Evolutionary conservation across 805 yeast species (phyloP).

Genomic region (Nakazawaea anatomiae): DNA sequence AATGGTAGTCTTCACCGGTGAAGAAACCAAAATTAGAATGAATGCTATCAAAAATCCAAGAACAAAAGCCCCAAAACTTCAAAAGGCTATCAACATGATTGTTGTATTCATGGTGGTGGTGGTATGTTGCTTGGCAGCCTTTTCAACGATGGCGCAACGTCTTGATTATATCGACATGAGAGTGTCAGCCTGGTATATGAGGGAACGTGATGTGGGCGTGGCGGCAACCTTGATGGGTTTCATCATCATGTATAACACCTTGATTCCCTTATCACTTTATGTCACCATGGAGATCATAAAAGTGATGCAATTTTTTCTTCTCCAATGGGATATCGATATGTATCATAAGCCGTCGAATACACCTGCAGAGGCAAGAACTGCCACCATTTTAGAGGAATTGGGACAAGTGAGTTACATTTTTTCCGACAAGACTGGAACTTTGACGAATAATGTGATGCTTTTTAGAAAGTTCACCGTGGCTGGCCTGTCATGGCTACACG

Average conservation of each 20-base stretch:
- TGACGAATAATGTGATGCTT: constrained; percentile 91
- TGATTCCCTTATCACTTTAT: constrained; percentile 90
- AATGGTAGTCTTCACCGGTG: constrained; percentile 87
- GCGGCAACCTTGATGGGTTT: constrained; percentile 94
- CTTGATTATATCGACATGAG: constrained; percentile 36
- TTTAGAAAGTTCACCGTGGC: constrained; percentile 83
- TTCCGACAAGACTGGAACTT: constrained; percentile 95
- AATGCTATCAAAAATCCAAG: constrained; percentile 88
- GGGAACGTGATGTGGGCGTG: constrained; percentile 67
- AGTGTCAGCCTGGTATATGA: constrained; percentile 66
- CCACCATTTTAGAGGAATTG: constrained; percentile 90
- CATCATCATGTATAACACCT: constrained; percentile 93
- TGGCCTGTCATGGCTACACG: constrained; percentile 89
- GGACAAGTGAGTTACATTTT: constrained; percentile 96
- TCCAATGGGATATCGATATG: constrained; percentile 94
- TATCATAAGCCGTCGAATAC: constrained; percentile 79
- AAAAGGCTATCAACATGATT: constrained; percentile 72
- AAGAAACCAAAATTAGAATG: constrained; percentile 93
- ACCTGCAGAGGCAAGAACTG: constrained; percentile 92
- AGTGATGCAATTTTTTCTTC: constrained; percentile 71
- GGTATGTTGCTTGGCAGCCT: constrained; percentile 67
- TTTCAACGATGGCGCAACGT: constrained; percentile 77
- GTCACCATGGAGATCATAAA: constrained; percentile 96
- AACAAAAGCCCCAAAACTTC: constrained; percentile 89
- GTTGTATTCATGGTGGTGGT: constrained; percentile 84